Percentiles rank a stretch among this genome's conserved stretches.
Conservation (phyloP, 768 basidiomycete species). For the button mushroom (Agaricus bisporus) region DNA sequence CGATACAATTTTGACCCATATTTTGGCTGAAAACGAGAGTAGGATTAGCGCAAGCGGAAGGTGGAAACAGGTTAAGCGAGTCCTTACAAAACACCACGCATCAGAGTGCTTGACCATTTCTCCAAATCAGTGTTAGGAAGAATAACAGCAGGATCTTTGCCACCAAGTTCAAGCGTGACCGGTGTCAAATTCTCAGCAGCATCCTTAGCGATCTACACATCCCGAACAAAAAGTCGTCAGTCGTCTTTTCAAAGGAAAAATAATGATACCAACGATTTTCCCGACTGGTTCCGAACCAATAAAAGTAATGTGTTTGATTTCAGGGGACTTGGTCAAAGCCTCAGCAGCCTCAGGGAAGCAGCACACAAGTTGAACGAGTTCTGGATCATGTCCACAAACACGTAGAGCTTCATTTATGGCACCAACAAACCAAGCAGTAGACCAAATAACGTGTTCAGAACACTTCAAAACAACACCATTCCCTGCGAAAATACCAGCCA, state of each 20-base stretch:
- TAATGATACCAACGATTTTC: slow-evolving; percentile 44
- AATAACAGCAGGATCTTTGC: slow-evolving; percentile 91
- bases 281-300: slow-evolving; percentile 81
- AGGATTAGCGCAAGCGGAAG: background rate
- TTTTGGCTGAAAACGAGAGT: slow-evolving; percentile 58
- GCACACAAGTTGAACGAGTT: slow-evolving; percentile 88
- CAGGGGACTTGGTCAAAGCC: slow-evolving; percentile 68
- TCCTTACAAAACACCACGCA: slow-evolving; percentile 88
- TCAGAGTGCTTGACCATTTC: slow-evolving; percentile 75
- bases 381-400: slow-evolving; percentile 75
- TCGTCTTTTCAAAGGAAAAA: background rate
- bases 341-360: slow-evolving; percentile 88
- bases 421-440: slow-evolving; percentile 74
- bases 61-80: background rate
- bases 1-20: slow-evolving; percentile 94
- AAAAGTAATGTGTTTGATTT: slow-evolving; percentile 92
- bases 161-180: slow-evolving; percentile 89
- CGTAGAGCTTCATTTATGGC: slow-evolving; percentile 73
- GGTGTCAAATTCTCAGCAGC: slow-evolving; percentile 87
- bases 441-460: slow-evolving; percentile 91
- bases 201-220: slow-evolving; percentile 63
- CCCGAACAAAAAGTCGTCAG: background rate
- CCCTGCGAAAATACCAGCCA: slow-evolving; percentile 87
- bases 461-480: slow-evolving; percentile 90
- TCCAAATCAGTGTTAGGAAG: slow-evolving; percentile 80